Evolutionary conservation across 129 eudicot genomes (phyloP).

Genomic region (Flaveria trinervia): DNA sequence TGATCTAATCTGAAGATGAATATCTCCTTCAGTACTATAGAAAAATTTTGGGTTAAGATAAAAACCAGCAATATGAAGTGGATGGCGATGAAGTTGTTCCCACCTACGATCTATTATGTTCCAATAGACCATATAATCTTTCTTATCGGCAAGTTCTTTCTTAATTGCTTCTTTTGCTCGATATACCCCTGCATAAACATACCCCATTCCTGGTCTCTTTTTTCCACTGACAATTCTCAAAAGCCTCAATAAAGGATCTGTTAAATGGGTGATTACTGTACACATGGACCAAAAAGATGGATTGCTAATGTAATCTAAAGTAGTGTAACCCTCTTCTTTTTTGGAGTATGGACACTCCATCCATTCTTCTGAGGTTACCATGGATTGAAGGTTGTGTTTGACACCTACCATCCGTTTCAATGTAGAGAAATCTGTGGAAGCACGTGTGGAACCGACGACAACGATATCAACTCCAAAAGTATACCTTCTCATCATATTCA

Average conservation of each 20-base stretch:
- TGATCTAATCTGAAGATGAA: constrained; percentile 61
- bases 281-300: constrained; percentile 88
- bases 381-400: constrained; percentile 71
- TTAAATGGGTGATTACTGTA: constrained; percentile 49
- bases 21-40: constrained; percentile 72
- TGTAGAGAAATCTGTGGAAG: constrained; percentile 67
- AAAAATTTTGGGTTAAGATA: constrained; percentile 80
- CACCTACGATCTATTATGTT: constrained; percentile 80
- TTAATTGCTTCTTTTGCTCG: constrained; percentile 81
- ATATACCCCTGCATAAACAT: constrained; percentile 80
- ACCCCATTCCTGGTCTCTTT: constrained; percentile 88
- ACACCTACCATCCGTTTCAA: constrained; percentile 71
- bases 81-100: constrained; percentile 74
- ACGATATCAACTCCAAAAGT: constrained; percentile 83
- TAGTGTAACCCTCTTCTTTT: constrained; percentile 60
- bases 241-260: constrained; percentile 70
- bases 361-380: constrained; percentile 96
- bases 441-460: constrained; percentile 53
- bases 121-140: constrained; percentile 78
- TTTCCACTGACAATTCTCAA: constrained; percentile 64
- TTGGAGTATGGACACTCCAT: constrained; percentile 76
- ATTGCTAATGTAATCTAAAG: constrained; percentile 63
- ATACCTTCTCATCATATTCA: constrained; percentile 86
- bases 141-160: constrained; percentile 62
- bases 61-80: constrained; percentile 89